Evolutionary conservation across 202 grass and related monocot genomes (phyloP), one percentile per base, ranked within the genome.

Genomic region (Brachypodium distachyon): DNA sequence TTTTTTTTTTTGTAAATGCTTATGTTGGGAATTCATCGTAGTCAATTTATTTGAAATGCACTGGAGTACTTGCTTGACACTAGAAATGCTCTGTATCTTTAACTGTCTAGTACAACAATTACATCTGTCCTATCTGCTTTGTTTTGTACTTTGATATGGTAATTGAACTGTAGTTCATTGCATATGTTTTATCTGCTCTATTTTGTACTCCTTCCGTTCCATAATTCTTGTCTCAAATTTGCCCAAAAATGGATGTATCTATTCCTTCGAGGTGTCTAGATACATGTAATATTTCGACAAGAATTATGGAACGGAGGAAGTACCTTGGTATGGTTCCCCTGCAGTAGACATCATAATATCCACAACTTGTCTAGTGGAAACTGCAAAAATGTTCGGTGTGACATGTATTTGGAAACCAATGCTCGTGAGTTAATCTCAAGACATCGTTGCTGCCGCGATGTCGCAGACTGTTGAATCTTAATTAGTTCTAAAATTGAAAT

Each of bases 101-200:
- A n/a, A n/a, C n/a, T n/a, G n/a, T n/a, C n/a, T n/a, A n/a, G n/a
- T n/a, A n/a, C n/a, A n/a, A n/a, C n/a, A n/a, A n/a, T 80, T 5
- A 69, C 67, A 60, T 7, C 11, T 56, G 29, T 59, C 16, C 9
- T 9, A 19, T 61, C 7, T 62, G 12, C 21, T 81, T 44, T 81
- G 65, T 55, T 73, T 54, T n/a, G 43, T 82, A 64, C 57, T 72
- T 41, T 7, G 54, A 29, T 50, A 61, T 64, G 44, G 56, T n/a
- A n/a, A n/a, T n/a, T n/a, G n/a, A n/a, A n/a, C n/a, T n/a, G n/a
- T n/a, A n/a, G n/a, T n/a, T n/a, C n/a, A n/a, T n/a, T n/a, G n/a
- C n/a, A n/a, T n/a, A n/a, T n/a, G n/a, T n/a, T n/a, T n/a, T n/a
- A n/a, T n/a, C n/a, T n/a, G n/a, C n/a, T n/a, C n/a, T n/a, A n/a